Evolutionary conservation across 2,329 filamentous ascomycete species (phyloP).

Genomic region (Sporothrix brasiliensis): DNA sequence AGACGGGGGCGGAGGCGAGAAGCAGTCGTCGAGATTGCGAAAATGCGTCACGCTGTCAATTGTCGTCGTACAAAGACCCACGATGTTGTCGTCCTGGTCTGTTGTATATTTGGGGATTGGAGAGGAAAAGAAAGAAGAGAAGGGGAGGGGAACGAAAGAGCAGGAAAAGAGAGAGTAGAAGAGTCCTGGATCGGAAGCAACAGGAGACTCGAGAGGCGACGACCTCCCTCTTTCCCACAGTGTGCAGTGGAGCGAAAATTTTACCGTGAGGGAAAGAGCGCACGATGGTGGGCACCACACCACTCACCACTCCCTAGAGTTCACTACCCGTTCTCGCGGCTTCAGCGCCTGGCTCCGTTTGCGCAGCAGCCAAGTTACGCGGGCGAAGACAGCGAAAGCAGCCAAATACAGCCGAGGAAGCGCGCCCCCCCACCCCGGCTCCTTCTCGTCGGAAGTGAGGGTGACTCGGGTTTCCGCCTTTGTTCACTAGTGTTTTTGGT

Average conservation of each 20-base stretch:
- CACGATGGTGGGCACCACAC: neutral
- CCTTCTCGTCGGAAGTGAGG: slow-evolving; percentile 4
- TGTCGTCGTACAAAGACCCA: neutral
- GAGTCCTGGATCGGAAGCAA: slow-evolving; percentile 20
- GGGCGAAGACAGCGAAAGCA: slow-evolving; percentile 4
- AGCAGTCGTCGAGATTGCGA: neutral
- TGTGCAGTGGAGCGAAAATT: slow-evolving; percentile 31
- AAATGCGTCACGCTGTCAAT: slow-evolving; percentile 5
- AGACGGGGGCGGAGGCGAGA: neutral
- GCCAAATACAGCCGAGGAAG: slow-evolving; percentile 25
- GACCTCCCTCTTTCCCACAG: slow-evolving; percentile 12
- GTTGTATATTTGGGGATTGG: neutral
- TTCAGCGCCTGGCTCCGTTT: slow-evolving; percentile 8
- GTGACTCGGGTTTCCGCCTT: neutral
- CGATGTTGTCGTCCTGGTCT: slow-evolving; percentile 11
- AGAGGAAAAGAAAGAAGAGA: neutral
- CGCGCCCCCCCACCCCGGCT: neutral
- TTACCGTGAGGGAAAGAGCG: slow-evolving; percentile 22
- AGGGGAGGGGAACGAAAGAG: neutral
- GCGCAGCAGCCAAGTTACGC: neutral
- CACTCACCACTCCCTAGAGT: neutral
- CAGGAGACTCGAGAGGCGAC: slow-evolving; percentile 15
- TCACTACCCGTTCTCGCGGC: neutral
- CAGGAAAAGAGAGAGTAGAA: slow-evolving; percentile 8
- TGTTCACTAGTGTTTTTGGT: neutral